Evolutionary conservation across 2,329 filamentous ascomycete species (phyloP), one percentile per base, ranked within the genome.

Genomic region (Herpotrichia juniperi): DNA sequence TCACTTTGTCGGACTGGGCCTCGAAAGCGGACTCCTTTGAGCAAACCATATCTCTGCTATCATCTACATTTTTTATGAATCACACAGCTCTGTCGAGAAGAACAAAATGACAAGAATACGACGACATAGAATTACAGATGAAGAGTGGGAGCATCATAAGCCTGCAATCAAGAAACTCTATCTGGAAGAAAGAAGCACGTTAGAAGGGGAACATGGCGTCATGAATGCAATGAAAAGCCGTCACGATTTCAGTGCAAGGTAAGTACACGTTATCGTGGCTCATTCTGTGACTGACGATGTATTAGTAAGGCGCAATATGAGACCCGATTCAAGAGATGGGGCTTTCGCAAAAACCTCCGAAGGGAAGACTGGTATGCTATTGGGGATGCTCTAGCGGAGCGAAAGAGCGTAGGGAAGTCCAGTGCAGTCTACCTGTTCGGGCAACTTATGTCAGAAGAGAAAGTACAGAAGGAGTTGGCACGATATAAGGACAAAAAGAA

Each of bases 241-340:
- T 2, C 40, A 51, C 17, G 25, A 25, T 10, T 55, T 55, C 26
- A 22, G 22, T 32, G 43, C 52, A 21, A 51, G 43, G 51, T 42
- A 46, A n/a, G 21, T 35, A 16, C n/a, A n/a, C n/a, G n/a, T n/a
- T n/a, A n/a, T n/a, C n/a, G n/a, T n/a, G n/a, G 10, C 25, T 22
- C 14, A 40, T 14, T 3, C 34, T 6, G 9, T 17, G 19, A 12
- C 25, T 44, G 42, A 30, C n/a, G 10, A 22, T n/a, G 10, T 12
- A 28, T 4, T 25, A 64, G 60, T 21, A 61, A 58, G 48, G 47
- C 51, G 21, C 62, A 66, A 50, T 66, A 61, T 37, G 53, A 54
- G 42, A 55, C 57, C 10, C 62, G 62, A 50, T 62, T 69, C 50
- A 57, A 56, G 30, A 59, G 53, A 37, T 68, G 65, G 66, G 49